phyloP scores from a whole-genome alignment of 208 protist genomes.

The Crithidia brevicula region DNA sequence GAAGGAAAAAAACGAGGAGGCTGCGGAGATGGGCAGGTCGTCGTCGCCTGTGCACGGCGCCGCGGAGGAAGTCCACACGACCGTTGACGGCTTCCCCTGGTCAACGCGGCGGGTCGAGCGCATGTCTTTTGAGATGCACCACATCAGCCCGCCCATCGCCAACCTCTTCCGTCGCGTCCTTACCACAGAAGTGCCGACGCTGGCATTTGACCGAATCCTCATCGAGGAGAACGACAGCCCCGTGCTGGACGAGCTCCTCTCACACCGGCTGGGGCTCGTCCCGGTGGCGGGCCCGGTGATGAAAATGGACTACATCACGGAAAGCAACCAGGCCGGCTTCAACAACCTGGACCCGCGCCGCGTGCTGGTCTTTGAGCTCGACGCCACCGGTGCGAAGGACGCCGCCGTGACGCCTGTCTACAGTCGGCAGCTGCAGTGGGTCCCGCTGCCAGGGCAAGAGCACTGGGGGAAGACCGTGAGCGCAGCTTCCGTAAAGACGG shows the following conservation, averaged over 20 bases:
- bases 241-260: conserved; percentile 97
- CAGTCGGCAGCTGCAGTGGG: conserved; percentile 92
- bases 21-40: conserved; percentile 14
- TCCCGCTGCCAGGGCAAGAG: conserved; percentile 89
- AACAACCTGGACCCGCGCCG: conserved; percentile 69
- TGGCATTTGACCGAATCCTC: conserved; percentile 98
- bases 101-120: conserved; percentile 78
- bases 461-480: conserved; percentile 13
- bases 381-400: conserved; percentile 67
- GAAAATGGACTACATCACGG: conserved; percentile 88
- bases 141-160: conserved; percentile 91
- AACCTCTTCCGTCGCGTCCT: conserved; percentile 98
- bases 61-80: conserved; percentile 7
- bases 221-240: conserved; percentile 98
- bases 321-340: conserved; percentile 52
- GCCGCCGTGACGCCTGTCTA: conserved; percentile 85
- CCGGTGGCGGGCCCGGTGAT: conserved; percentile 97
- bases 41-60: conserved; percentile 3
- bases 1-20: conserved; percentile 38
- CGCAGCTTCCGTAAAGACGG: background rate
- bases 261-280: conserved; percentile 97
- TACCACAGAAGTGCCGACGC: conserved; percentile 97
- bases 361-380: conserved; percentile 85
- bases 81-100: conserved; percentile 41
- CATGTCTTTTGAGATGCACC: conserved; percentile 84